Evolutionary conservation across 1,284 basidiomycete genomes (phyloP).

Genomic region (Sanguinoderma infundibulare): DNA sequence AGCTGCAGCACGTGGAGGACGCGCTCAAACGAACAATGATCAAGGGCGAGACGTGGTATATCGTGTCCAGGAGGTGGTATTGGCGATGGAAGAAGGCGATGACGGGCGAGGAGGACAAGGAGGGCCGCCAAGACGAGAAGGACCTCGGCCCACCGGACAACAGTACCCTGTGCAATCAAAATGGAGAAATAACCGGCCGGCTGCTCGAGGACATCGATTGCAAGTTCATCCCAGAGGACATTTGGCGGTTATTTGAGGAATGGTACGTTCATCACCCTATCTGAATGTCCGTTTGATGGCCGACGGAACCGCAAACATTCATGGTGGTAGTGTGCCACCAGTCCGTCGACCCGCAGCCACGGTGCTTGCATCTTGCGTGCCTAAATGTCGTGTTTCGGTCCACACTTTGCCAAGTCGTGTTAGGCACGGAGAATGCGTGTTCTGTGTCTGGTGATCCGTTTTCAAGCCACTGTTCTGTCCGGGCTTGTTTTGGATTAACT

Average conservation of each 20-base stretch:
- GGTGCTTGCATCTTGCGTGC: too few relatives aligned
- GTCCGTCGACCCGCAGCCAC: not conserved
- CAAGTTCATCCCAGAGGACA: constrained; percentile 75
- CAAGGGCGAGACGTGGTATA: constrained; percentile 78
- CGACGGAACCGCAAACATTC: not conserved
- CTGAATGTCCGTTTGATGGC: not conserved
- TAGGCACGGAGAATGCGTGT: not conserved
- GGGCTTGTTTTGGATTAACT: not conserved
- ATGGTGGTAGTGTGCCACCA: not conserved
- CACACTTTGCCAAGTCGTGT: not conserved
- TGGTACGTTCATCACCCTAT: constrained; percentile 29
- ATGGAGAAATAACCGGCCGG: constrained; percentile 50
- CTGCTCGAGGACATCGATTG: constrained; percentile 73
- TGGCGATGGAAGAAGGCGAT: constrained; percentile 76
- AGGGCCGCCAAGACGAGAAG: constrained; percentile 59
- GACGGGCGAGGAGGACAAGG: constrained; percentile 68
- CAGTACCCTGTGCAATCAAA: constrained; percentile 58
- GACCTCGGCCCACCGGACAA: constrained; percentile 82
- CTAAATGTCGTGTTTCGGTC: not conserved
- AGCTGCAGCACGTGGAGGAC: constrained; percentile 51
- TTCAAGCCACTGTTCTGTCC: not conserved
- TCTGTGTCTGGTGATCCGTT: not conserved
- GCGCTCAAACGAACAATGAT: constrained; percentile 54
- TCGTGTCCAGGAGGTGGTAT: constrained; percentile 76
- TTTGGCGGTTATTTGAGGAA: constrained; percentile 69